Evolutionary conservation across 805 yeast genomes (phyloP), one percentile per base, ranked within the genome.

Genomic region (Blastobotrys parvus): DNA sequence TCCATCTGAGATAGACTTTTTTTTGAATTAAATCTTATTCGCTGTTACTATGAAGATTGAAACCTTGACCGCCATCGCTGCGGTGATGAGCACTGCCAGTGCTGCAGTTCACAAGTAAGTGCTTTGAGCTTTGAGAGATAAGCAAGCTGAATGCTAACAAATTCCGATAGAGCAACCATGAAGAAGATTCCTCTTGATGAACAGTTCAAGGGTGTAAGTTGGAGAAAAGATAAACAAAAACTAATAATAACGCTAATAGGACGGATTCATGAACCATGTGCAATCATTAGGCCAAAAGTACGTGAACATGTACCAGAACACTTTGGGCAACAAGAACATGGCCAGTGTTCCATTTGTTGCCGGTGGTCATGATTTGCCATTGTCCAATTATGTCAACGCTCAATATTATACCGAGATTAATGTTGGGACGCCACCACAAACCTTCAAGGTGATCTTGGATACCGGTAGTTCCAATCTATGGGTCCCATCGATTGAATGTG

Each of bases 391-490:
- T 66, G 67, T 86, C 68, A 92, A 92, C 63, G 97, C 97, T 35
- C 98, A 92, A 69, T 90, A 92, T 68, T 92, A 74, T 63, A 82
- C 98, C 35, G 97, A 90, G 60, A 84, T 92, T 56, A 71, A 78
- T 45, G 59, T 92, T 46, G 98, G 98, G 54, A 83, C 95, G 33
- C 98, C 98, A 7, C 86, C 84, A 39, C 98, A 92, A 70, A 63
- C 75, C 15, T 92, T 92, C 68, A 90, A 90, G 72, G 97, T 92
- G 40, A 78, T 92, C 50, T 72, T 92, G 58, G 98, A 92, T 66
- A 90, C 98, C 20, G 98, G 98, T 33, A 85, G 95, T 36, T 84
- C 97, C 36, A 92, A 92, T 67, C 72, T 92, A 69, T 92, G 98
- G 98, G 87, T 92, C 50, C 98, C 98, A 43, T 77, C 94, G 47